These are phyloP conservation scores for Chlamydomonas incerta DNA, from an alignment of 139 green algal genomes.

Conservation along the genomic window DNA sequence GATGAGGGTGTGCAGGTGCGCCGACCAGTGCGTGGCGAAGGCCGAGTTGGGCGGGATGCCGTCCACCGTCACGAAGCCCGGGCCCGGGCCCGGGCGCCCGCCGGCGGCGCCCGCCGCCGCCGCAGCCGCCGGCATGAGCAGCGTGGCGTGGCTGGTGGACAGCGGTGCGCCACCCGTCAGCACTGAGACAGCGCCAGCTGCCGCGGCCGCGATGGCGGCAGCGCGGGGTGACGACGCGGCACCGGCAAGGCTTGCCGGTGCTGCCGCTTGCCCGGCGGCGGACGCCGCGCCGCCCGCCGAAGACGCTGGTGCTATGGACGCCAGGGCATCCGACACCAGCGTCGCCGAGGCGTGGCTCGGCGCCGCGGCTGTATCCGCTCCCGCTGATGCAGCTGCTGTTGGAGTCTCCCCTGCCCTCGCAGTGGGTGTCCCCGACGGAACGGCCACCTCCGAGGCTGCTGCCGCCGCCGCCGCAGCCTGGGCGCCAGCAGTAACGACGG, in stretches of 20 bases:
- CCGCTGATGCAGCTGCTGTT: too few relatives aligned
- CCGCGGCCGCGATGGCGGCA: too few relatives aligned
- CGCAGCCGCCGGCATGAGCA: too few relatives aligned
- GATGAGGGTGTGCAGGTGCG: constrained; percentile 59
- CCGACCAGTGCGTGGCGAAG: constrained; percentile 50
- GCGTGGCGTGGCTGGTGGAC: too few relatives aligned
- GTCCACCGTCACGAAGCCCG: too few relatives aligned
- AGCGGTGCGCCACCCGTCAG: too few relatives aligned
- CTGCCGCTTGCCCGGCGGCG: too few relatives aligned
- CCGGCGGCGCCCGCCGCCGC: not conserved
- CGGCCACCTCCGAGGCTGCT: not conserved
- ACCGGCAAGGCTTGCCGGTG: too few relatives aligned
- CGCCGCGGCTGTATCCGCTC: too few relatives aligned
- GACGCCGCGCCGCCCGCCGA: too few relatives aligned
- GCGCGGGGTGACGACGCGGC: too few relatives aligned
- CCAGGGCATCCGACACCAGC: constrained; percentile 14
- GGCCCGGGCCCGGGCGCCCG: not conserved
- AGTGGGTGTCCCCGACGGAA: not conserved
- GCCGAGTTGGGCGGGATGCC: not conserved
- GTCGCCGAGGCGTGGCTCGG: not conserved
- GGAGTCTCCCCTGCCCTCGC: not conserved
- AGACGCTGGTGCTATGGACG: not conserved
- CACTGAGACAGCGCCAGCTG: too few relatives aligned
- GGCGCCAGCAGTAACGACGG: not conserved
- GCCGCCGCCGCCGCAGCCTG: not conserved